Evolutionary conservation across 1,284 basidiomycete genomes (phyloP), one percentile per base, ranked within the genome.

Genomic region (Sparassis latifolia): DNA sequence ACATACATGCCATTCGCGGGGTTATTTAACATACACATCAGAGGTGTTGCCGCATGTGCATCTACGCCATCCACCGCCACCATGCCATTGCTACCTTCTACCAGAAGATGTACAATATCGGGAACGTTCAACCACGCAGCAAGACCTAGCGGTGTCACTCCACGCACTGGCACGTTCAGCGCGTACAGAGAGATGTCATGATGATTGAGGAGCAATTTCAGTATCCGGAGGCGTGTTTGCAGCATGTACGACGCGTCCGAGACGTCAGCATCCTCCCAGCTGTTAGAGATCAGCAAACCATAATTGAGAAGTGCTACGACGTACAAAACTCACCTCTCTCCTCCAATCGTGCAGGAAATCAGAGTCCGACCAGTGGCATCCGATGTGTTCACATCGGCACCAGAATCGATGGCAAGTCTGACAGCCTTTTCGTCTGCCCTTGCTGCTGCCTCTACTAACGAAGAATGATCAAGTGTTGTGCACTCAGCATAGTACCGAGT

Each of bases 41-140:
- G 70, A 5, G 86, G 79, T 27, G 85, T 89, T 30, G 83, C 86
- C 4, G 83, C 82, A 58, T 84, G 78, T 31, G 75, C 68, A 59
- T 89, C 86, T 69, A 79, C 77, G 30, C 80, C 84, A 57, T 89
- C 82, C 3, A 88, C 84, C 5, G 80, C 76, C 35, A 89, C 78
- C 28, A 77, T 64, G 42, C 79, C 80, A 3, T 70, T 64, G 56
- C 82, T 81, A 35, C 69, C 74, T 45, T 84, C 78, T 35, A 89
- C 72, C 27, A 89, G 67, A 33, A 80, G 59, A 44, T 70, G 69
- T 20, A 88, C 82, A 38, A 72, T 74, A 5, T 77, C 68, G 12
- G 76, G 74, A 64, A 78, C 67, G 58, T 86, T 80, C 31, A 88
- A 70, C 83, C 86, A 89, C 2, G 85, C 78, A 12, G 86, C 84